phyloP scores from a whole-genome alignment of 192 early-diverging fungal species.

The Coemansia asiatica region DNA sequence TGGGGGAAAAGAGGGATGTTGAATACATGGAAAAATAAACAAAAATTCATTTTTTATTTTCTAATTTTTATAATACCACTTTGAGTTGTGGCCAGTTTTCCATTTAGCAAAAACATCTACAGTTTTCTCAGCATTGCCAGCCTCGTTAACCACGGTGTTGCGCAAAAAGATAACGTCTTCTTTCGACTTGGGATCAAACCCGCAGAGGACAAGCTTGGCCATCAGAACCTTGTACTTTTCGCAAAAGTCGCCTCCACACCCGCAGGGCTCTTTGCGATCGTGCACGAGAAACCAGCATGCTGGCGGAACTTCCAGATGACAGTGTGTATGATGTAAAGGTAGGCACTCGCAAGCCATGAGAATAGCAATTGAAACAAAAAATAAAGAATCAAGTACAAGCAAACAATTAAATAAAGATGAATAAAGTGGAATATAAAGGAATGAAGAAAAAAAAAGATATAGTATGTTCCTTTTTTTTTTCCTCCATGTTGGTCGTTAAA shows the following conservation, averaged over 20 bases:
- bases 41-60: neutral
- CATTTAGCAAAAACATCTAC: constrained; percentile 42
- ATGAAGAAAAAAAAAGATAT: too few species aligned
- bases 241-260: constrained; percentile 37
- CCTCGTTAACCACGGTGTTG: constrained; percentile 38
- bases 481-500: too few species aligned
- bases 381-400: too few species aligned
- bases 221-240: constrained; percentile 35
- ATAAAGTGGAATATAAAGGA: too few species aligned
- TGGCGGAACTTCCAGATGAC: constrained; percentile 20
- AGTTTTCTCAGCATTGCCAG: constrained; percentile 37
- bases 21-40: neutral
- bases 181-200: constrained; percentile 34
- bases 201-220: constrained; percentile 43
- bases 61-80: constrained; percentile 40
- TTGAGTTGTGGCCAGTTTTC: constrained; percentile 37
- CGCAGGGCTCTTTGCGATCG: constrained; percentile 46
- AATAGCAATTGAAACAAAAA: too few species aligned
- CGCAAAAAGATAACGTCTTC: constrained; percentile 47
- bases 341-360: constrained; percentile 36
- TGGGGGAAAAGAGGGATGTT: too few species aligned
- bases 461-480: too few species aligned
- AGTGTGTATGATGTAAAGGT: constrained; percentile 17
- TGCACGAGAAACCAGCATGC: constrained; percentile 48
- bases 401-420: too few species aligned